A percentile compares a stretch with the other conserved stretches of the same genome.
These are phyloP conservation scores for Tetradesmus obliquus DNA, from an alignment of 139 green algal genomes.

Conservation along the genomic window DNA sequence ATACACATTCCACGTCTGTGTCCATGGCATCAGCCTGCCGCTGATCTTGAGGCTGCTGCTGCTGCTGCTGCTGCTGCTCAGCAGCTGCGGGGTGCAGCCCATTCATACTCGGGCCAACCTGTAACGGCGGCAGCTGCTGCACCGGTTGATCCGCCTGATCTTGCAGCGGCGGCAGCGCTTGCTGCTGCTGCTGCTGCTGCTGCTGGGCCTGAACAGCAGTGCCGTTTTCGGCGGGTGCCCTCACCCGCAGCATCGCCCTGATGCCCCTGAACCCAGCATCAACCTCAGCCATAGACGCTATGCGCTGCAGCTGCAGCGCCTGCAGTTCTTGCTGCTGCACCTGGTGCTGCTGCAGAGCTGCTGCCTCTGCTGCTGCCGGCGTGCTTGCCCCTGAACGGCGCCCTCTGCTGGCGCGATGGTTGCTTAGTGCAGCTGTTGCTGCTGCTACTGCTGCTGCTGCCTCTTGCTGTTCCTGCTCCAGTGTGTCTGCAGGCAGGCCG, in stretches of 20 bases:
- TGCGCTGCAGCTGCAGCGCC: not conserved
- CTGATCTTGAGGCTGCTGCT: not conserved
- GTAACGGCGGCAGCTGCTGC: not conserved
- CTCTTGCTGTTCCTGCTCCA: not conserved
- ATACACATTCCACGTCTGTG: not conserved
- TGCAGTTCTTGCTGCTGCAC: constrained; percentile 13
- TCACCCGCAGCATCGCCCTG: constrained; percentile 3
- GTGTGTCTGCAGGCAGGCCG: not conserved
- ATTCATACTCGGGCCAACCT: not conserved
- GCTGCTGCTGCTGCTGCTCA: constrained; percentile 11
- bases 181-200: constrained; percentile 7
- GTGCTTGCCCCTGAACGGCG: not conserved
- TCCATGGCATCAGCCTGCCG: not conserved
- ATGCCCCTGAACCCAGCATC: constrained; percentile 25
- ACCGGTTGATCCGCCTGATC: not conserved
- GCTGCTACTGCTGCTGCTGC: not conserved
- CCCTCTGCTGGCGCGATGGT: not conserved
- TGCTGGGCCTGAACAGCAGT: not conserved
- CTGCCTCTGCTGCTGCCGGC: not conserved
- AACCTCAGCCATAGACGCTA: constrained; percentile 21
- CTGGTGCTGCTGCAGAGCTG: not conserved
- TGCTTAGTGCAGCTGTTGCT: not conserved
- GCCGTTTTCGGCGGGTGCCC: not conserved
- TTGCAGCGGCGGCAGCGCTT: not conserved
- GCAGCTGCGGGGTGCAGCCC: not conserved